Evolutionary conservation across 1,284 basidiomycete species (phyloP), one percentile per base, ranked within the genome.

Genomic region (Papiliotrema laurentii): DNA sequence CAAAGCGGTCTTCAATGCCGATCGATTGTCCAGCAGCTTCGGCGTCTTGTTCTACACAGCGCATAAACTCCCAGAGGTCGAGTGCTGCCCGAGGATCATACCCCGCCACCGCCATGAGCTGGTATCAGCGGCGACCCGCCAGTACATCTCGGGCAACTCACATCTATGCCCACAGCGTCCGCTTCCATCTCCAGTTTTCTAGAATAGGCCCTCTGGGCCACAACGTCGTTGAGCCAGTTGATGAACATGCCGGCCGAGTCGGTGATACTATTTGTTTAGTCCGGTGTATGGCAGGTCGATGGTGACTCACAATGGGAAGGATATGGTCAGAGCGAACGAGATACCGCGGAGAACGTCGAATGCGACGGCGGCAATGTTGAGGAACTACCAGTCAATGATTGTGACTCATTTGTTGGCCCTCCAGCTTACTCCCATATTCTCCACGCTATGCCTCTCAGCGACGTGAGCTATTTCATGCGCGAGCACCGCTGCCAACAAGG

Each of bases 161-260:
- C 74, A 49, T 76, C 65, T 11, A 80, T 59, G 2, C 78, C 78
- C 1, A 80, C 71, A 10, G 69, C 60, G 49, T 80, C 78, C 1
- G 78, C 78, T 56, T 80, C 78, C 56, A 71, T 71, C 56, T 80
- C 78, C 16, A 80, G 59, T 59, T 78, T 78, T 33, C 77, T 67
- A 22, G 75, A 77, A 53, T 75, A 80, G 2, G 78, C 77, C 21
- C 77, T 60, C 44, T 76, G 69, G 3, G 76, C 75, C 0, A 79
- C 72, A 18, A 75, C 65, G 44, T 79, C 73, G 54, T 78, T 77
- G 33, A 78, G 54, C 59, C 74, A 74, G 49, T 78, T 80, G 58
- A 80, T 74, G 43, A 68, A 68, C 16, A 76, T 56, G 1, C 71
- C 76, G 5, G 76, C 70, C 2, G 73, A 72, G 54, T 79, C 77